These are phyloP conservation scores for Fistulinella prunicolor DNA, from an alignment of 768 basidiomycete species.

Conservation along the genomic window DNA sequence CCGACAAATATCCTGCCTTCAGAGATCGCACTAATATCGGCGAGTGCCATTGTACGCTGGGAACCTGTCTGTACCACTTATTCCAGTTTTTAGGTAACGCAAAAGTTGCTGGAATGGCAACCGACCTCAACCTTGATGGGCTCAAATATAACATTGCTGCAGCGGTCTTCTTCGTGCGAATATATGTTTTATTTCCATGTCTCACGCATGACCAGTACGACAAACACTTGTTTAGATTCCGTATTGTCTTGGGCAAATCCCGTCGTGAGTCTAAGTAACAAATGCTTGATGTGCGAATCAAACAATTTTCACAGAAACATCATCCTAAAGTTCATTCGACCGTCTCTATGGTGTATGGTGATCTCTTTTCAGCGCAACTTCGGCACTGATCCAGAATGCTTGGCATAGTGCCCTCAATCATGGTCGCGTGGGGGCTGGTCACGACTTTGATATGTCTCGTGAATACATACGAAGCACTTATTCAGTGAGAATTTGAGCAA, in stretches of 20 bases:
- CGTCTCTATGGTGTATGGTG: conserved; percentile 33
- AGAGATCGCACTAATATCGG: conserved; percentile 48
- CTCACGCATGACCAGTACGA: not conserved
- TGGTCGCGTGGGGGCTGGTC: conserved; percentile 37
- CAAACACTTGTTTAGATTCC: conserved; percentile 24
- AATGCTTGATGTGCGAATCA: not conserved
- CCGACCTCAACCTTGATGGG: conserved; percentile 35
- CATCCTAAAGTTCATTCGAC: conserved; percentile 32
- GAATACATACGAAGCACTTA: conserved; percentile 26
- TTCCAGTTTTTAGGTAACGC: conserved; percentile 35
- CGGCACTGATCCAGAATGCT: conserved; percentile 1
- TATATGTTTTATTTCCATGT: not conserved
- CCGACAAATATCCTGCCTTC: not conserved
- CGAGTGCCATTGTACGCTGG: conserved; percentile 8
- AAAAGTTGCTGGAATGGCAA: conserved; percentile 44
- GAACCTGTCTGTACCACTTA: too few relatives aligned
- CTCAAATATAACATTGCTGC: conserved; percentile 38
- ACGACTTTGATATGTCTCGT: conserved; percentile 39
- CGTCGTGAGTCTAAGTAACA: conserved; percentile 31
- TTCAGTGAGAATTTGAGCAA: conserved; percentile 25
- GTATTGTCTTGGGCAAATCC: conserved; percentile 38
- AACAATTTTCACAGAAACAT: conserved; percentile 29
- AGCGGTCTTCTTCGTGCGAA: conserved; percentile 37
- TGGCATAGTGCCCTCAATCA: conserved; percentile 36
- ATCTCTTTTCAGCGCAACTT: not conserved